Conservation (phyloP, 768 basidiomycete genomes). For the Roridomyces roridus region DNA sequence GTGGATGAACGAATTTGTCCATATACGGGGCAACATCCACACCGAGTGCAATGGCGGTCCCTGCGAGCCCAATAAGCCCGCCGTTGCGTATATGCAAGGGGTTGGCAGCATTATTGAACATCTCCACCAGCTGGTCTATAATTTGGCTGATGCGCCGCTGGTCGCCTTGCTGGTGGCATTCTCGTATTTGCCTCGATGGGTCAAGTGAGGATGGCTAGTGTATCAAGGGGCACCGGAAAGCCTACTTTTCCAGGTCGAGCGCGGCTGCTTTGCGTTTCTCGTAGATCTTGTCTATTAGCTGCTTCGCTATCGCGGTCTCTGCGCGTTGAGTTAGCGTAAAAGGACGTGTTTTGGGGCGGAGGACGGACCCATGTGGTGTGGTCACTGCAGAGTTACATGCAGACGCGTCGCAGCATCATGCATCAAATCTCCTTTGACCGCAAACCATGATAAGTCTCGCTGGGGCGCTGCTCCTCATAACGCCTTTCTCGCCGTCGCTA, state of each 20-base stretch:
- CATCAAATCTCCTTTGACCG: background rate
- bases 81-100: constrained; percentile 92
- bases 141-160: constrained; percentile 83
- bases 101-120: constrained; percentile 86
- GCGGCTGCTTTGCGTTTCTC: constrained; percentile 97
- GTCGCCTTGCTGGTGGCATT: constrained; percentile 84
- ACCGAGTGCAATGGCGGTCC: constrained; percentile 95
- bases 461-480: constrained; percentile 45
- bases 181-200: constrained; percentile 73
- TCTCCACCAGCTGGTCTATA: constrained; percentile 92
- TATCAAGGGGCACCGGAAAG: constrained; percentile 1
- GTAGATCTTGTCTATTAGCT: constrained; percentile 92
- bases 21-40: constrained; percentile 94
- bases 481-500: constrained; percentile 49
- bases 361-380: constrained; percentile 33
- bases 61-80: constrained; percentile 94
- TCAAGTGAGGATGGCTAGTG: background rate
- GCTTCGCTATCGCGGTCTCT: constrained; percentile 81
- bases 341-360: background rate
- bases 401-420: constrained; percentile 13
- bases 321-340: constrained; percentile 12
- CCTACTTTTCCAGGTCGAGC: constrained; percentile 92
- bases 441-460: constrained; percentile 30
- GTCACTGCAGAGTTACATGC: constrained; percentile 6
- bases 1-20: constrained; percentile 88